phyloP scores from a whole-genome alignment of 495 filamentous ascomycete genomes.

The Penicillium canariense region DNA sequence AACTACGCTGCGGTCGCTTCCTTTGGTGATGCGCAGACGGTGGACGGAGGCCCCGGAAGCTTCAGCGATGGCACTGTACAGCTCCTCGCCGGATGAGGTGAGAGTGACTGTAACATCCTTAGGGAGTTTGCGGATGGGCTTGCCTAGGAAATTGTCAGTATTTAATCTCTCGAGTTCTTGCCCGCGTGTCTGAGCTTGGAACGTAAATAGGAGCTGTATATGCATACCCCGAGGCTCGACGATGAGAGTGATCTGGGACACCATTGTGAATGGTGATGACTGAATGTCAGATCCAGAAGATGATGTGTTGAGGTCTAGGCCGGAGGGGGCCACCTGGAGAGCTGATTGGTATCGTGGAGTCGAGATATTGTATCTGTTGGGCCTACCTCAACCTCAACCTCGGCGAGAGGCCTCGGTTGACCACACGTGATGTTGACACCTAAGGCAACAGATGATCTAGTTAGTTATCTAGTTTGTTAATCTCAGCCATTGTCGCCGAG shows the following conservation, averaged over 20 bases:
- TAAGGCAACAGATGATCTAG: constrained; percentile 10
- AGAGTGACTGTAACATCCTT: constrained; percentile 58
- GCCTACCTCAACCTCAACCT: background rate
- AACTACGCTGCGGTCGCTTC: constrained; percentile 64
- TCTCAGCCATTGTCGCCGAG: background rate
- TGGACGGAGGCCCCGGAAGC: constrained; percentile 55
- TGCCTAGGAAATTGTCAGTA: constrained; percentile 36
- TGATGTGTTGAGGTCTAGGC: background rate
- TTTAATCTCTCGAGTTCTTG: background rate
- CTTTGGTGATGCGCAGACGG: constrained; percentile 68
- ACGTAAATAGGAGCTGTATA: constrained; percentile 1
- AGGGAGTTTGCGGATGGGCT: constrained; percentile 71
- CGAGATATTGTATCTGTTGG: constrained; percentile 7
- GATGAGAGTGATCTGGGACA: constrained; percentile 34
- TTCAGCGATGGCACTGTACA: constrained; percentile 56
- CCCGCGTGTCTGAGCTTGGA: background rate
- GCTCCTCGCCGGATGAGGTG: constrained; percentile 60
- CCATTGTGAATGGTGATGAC: constrained; percentile 22
- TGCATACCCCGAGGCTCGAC: constrained; percentile 43
- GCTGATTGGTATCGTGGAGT: constrained; percentile 8
- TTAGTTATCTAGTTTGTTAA: background rate
- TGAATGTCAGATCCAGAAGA: constrained; percentile 2
- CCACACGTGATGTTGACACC: constrained; percentile 15
- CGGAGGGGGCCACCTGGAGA: background rate
- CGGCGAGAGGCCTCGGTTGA: constrained; percentile 15